phyloP scores from a whole-genome alignment of 2,329 filamentous ascomycete species.

The Zymoseptoria tritici region DNA sequence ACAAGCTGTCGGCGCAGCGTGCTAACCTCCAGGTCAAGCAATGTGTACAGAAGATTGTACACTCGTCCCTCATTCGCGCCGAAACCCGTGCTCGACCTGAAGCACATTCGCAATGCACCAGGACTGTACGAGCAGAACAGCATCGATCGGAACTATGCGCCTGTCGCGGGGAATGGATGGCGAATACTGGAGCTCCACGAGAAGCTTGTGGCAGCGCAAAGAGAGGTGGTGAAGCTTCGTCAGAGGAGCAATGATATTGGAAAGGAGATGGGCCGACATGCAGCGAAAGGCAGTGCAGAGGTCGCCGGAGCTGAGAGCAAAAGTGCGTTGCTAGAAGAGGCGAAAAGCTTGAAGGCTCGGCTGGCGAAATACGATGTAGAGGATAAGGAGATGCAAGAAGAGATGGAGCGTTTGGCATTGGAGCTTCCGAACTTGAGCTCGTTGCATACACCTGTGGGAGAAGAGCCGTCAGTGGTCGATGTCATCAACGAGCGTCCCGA shows the following conservation, averaged over 20 bases:
- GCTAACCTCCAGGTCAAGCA: background rate
- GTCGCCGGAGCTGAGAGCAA: constrained; percentile 1
- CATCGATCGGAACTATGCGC: constrained; percentile 71
- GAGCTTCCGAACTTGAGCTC: constrained; percentile 71
- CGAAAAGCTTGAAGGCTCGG: constrained; percentile 55
- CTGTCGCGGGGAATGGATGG: constrained; percentile 45
- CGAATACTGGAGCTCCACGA: constrained; percentile 46
- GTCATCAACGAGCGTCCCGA: constrained; percentile 66
- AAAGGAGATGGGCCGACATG: constrained; percentile 39
- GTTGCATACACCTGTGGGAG: constrained; percentile 63
- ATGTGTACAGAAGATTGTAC: constrained; percentile 22
- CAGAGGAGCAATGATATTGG: constrained; percentile 61
- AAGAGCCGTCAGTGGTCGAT: constrained; percentile 56
- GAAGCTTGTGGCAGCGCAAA: constrained; percentile 45
- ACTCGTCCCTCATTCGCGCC: constrained; percentile 64
- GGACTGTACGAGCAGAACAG: constrained; percentile 77
- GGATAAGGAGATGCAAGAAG: constrained; percentile 47
- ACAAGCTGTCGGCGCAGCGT: constrained; percentile 8
- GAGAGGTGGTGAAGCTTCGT: constrained; percentile 52
- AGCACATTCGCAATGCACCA: constrained; percentile 80
- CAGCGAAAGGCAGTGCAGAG: constrained; percentile 27
- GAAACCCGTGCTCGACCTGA: constrained; percentile 73
- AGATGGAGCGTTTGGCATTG: constrained; percentile 17
- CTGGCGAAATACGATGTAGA: constrained; percentile 54
- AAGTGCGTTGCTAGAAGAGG: constrained; percentile 52